Conservation (phyloP, 305 asterid species). For the Fraxinus nigra region DNA sequence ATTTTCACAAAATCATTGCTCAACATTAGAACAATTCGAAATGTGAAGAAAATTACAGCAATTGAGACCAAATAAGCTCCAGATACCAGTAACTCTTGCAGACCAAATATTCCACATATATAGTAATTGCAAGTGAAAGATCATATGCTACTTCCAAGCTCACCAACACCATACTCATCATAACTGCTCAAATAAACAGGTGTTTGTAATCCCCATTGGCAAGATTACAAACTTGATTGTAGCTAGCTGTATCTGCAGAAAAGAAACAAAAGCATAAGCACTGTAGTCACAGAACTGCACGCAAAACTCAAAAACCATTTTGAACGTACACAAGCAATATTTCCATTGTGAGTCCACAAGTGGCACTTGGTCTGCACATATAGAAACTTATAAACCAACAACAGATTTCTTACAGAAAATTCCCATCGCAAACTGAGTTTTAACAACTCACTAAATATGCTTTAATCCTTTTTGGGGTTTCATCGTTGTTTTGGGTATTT, state of each 20-base stretch:
- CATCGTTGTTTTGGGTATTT: not conserved
- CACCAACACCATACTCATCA: not conserved
- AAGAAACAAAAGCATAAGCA: not conserved
- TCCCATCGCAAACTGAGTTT: not conserved
- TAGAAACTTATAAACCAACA: conserved; percentile 7
- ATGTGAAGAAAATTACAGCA: not conserved
- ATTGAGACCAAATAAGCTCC: not conserved
- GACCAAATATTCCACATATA: not conserved
- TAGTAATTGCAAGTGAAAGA: not conserved
- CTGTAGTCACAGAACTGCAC: not conserved
- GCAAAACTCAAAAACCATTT: not conserved
- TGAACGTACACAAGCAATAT: not conserved
- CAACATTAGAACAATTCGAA: not conserved
- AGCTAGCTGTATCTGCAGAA: conserved; percentile 48
- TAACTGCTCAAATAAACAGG: conserved; percentile 46
- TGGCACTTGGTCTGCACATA: not conserved
- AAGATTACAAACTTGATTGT: conserved; percentile 49
- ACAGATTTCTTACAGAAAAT: not conserved
- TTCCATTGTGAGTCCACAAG: not conserved
- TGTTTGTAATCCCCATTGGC: conserved; percentile 63
- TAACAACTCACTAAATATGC: not conserved
- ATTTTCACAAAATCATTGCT: not conserved
- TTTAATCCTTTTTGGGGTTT: not conserved
- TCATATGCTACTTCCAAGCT: not conserved
- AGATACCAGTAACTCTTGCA: not conserved